phyloP scores from a whole-genome alignment of 1,139 yeast genomes.

The Kodamaea plutei region DNA sequence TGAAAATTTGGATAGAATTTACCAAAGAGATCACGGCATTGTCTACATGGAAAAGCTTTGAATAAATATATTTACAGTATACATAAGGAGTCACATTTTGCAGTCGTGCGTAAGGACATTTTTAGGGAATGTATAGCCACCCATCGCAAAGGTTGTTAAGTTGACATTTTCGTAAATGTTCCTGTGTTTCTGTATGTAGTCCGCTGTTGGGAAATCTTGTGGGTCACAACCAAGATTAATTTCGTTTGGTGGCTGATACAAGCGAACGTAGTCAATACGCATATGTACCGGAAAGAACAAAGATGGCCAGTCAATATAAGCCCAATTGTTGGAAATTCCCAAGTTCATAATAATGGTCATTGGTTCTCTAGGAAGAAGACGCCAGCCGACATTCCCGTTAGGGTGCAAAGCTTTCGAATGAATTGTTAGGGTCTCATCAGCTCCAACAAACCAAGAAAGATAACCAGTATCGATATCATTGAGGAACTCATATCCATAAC shows the following conservation, averaged over 20 bases:
- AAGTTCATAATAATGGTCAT: constrained; percentile 26
- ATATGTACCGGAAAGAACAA: constrained; percentile 23
- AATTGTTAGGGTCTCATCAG: constrained; percentile 21
- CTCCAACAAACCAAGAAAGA: constrained; percentile 26
- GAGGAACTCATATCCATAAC: constrained; percentile 24
- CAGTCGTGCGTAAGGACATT: constrained; percentile 12
- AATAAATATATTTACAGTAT: too few species aligned
- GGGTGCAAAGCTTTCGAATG: constrained; percentile 23
- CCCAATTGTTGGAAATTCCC: constrained; percentile 30
- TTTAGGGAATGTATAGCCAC: constrained; percentile 24
- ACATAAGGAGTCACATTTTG: too few species aligned
- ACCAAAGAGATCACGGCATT: constrained; percentile 18
- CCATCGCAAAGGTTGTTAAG: constrained; percentile 20
- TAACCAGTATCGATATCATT: constrained; percentile 22
- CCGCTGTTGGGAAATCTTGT: constrained; percentile 21
- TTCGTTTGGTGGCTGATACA: constrained; percentile 23
- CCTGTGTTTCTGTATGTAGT: constrained; percentile 21
- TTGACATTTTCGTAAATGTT: constrained; percentile 22
- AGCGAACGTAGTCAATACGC: constrained; percentile 24
- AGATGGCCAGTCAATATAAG: constrained; percentile 29
- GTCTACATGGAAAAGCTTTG: constrained; percentile 13
- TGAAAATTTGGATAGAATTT: constrained; percentile 14
- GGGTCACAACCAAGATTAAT: constrained; percentile 26
- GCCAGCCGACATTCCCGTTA: constrained; percentile 25
- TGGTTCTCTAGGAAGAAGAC: constrained; percentile 26